Base-by-base conservation (phyloP, 2,329 filamentous ascomycete genomes). In the Ceratocystis cacaofunesta region DNA sequence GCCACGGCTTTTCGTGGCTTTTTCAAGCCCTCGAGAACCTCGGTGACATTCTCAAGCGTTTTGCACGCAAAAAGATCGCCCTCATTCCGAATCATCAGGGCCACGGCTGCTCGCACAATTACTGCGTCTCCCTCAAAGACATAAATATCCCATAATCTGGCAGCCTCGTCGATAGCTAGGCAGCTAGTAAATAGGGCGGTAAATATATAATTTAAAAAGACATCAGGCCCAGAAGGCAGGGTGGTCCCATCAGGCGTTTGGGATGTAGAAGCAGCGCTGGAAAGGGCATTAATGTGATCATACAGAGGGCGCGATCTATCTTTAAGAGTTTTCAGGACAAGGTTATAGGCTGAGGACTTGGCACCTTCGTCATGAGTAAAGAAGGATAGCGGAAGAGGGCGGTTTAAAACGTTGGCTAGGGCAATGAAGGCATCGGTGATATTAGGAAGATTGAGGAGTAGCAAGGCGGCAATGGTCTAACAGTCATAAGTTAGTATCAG, bases 71-170 rank as follows among this genome's bases (percentile, higher is more conserved):
- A 75, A 2, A 85, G 73, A 1, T 76, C 71, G 74, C 80, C 80
- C 70, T 84, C 82, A 19, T 76, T 76, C 36, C 77, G 76, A 4
- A 82, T 70, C 22, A 94, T 73, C 19, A 89, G 77, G 0, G 86
- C 89, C 0, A 91, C 85, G 0, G 83, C 87, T 1, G 87, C 87
- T 0, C 88, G 78, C 5, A 92, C 81, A 0, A 92, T 76, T 1
- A 89, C 78, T 0, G 82, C 78, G 69, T 95, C 90, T 30, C 89
- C 88, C 72, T 95, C 90, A 69, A 95, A 90, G 2, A 89, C 84
- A 69, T 89, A 90, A 0, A 92, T 83, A 69, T 95, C 90, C 88
- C 88, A 92, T 12, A 94, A 75, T 1, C 90, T 78, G 1, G 85
- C 83, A 3, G 85, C 87, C 69, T 88, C 82, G 70, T 92, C 89